Evolutionary conservation across 176 grass and related monocot species (phyloP).

Genomic region (Hyparrhenia diplandra): DNA sequence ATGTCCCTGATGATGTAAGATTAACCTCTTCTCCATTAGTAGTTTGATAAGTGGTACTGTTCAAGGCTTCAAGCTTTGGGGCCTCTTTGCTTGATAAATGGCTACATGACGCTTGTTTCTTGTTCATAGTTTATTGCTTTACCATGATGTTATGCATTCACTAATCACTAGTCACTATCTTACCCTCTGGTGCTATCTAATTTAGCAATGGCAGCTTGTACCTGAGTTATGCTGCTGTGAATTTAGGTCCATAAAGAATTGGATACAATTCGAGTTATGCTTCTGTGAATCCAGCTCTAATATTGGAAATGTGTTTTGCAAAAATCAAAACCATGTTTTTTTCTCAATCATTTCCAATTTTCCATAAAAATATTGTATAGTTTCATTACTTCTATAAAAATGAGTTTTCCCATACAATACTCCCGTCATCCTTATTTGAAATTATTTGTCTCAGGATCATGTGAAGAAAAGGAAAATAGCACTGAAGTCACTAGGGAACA

Average conservation of each 20-base stretch:
- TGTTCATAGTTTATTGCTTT: not conserved
- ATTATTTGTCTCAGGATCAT: not conserved
- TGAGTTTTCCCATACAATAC: not conserved
- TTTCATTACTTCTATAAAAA: not conserved
- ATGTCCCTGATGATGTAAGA: slow-evolving; percentile 16
- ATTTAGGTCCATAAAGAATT: too few relatives aligned
- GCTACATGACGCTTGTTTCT: not conserved
- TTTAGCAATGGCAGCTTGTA: too few relatives aligned
- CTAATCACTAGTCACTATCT: not conserved
- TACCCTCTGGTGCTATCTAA: too few relatives aligned
- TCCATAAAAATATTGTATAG: not conserved
- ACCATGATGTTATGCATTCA: not conserved
- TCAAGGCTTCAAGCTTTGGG: not conserved
- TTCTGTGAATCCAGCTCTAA: too few relatives aligned
- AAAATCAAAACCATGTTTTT: not conserved
- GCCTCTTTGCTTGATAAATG: not conserved
- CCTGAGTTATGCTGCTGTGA: too few relatives aligned
- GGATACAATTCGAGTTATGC: too few relatives aligned
- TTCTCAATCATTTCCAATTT: not conserved
- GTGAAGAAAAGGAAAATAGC: not conserved
- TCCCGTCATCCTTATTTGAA: not conserved
- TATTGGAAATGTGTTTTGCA: not conserved
- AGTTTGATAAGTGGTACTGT: not conserved
- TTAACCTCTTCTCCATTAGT: not conserved
- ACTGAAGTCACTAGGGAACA: slow-evolving; percentile 12